Percentiles rank a stretch among this genome's conserved stretches.
These are phyloP conservation scores for Chytriomyces sp. DNA, from an alignment of 192 early-diverging fungal genomes.

Conservation along the genomic window DNA sequence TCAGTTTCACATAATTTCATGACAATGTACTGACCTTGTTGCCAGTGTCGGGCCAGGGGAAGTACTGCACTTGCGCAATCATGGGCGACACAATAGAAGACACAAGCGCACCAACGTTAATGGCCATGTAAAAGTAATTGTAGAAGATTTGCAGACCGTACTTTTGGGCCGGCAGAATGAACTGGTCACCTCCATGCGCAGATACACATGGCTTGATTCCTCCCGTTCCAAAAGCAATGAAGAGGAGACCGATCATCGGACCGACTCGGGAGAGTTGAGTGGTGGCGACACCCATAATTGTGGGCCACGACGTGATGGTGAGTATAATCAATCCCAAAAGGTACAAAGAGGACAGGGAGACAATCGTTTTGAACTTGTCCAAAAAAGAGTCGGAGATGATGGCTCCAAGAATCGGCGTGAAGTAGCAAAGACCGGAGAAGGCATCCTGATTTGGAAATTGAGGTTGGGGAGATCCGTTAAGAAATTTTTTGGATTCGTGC, in stretches of 20 bases:
- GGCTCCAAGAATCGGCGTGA: constrained; percentile 55
- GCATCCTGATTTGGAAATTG: constrained; percentile 39
- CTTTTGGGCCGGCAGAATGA: constrained; percentile 48
- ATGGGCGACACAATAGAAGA: constrained; percentile 54
- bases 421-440: constrained; percentile 9
- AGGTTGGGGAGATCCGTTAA: constrained; percentile 38
- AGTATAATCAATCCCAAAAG: constrained; percentile 52
- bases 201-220: constrained; percentile 69
- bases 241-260: constrained; percentile 38
- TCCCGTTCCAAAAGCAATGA: constrained; percentile 65
- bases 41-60: constrained; percentile 31
- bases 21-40: too few species aligned
- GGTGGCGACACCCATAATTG: constrained; percentile 35
- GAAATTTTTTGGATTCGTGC: too few species aligned
- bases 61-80: constrained; percentile 38
- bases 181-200: constrained; percentile 62
- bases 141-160: constrained; percentile 56
- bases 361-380: constrained; percentile 63
- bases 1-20: too few species aligned
- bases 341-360: constrained; percentile 49
- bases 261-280: constrained; percentile 19
- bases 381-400: constrained; percentile 65
- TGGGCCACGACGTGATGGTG: constrained; percentile 51
- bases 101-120: constrained; percentile 62
- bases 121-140: constrained; percentile 52